Evolutionary conservation across 441 rosid species (phyloP).

Genomic region (Kokia cookei): DNA sequence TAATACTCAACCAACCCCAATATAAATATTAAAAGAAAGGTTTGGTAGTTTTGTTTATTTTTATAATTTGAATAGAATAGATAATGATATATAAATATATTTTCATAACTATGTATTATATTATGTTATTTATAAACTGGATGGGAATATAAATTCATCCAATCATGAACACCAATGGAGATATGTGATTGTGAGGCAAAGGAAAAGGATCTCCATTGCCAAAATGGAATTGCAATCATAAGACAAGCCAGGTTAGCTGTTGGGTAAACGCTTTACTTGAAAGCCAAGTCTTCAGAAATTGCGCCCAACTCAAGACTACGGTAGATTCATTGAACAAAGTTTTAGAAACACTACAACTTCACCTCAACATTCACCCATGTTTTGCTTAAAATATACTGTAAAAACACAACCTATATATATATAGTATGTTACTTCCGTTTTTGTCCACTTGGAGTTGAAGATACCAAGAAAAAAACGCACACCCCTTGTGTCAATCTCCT

Average conservation of each 20-base stretch:
- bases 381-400: not conserved
- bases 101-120: too few relatives aligned
- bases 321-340: constrained; percentile 8
- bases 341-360: not conserved
- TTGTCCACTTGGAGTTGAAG: not conserved
- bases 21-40: too few relatives aligned
- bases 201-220: not conserved
- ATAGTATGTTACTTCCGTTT: not conserved
- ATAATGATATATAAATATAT: too few relatives aligned
- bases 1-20: too few relatives aligned
- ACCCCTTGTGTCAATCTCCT: not conserved
- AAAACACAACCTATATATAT: not conserved
- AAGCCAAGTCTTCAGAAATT: not conserved
- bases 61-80: too few relatives aligned
- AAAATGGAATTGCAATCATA: not conserved
- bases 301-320: not conserved
- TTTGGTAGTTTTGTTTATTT: too few relatives aligned
- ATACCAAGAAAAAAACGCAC: not conserved
- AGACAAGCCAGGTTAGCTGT: not conserved
- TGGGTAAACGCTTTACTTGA: not conserved
- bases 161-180: too few relatives aligned
- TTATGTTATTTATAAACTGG: not conserved
- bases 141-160: not conserved
- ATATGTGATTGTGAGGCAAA: too few relatives aligned
- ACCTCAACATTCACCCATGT: not conserved